Percentiles rank a stretch among this genome's conserved stretches.
phyloP scores from a whole-genome alignment of 2,329 filamentous ascomycete species.

The Fusarium robinianum region DNA sequence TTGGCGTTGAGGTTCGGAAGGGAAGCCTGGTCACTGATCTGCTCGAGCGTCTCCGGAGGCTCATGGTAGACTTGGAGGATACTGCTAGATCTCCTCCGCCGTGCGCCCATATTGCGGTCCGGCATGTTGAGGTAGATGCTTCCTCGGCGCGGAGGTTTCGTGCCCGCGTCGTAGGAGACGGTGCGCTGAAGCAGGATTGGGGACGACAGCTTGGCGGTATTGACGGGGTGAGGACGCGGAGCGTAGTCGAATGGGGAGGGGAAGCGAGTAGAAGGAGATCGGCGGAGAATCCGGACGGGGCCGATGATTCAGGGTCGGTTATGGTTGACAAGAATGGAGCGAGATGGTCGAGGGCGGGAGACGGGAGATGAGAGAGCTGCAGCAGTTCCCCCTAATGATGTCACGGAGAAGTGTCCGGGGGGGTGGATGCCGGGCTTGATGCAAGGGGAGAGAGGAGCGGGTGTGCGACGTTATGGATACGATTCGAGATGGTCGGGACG shows the following conservation, averaged over 20 bases:
- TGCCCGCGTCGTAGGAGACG: conserved; percentile 87
- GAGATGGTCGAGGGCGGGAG: conserved; percentile 10
- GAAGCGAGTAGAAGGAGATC: conserved; percentile 10
- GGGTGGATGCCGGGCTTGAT: conserved; percentile 28
- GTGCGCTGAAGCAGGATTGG: conserved; percentile 83
- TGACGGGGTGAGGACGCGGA: conserved; percentile 45
- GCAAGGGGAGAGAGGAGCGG: conserved; percentile 30
- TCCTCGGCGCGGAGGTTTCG: conserved; percentile 69
- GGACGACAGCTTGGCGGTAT: conserved; percentile 96
- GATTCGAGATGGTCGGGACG: conserved; percentile 26
- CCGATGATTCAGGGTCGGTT: conserved; percentile 17
- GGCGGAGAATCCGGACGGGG: conserved; percentile 7
- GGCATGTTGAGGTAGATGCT: conserved; percentile 62
- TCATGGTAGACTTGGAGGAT: conserved; percentile 92
- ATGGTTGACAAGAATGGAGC: conserved; percentile 10
- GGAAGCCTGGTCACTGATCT: conserved; percentile 94
- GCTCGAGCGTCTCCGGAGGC: conserved; percentile 93
- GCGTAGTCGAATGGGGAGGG: conserved; percentile 15
- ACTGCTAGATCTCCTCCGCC: conserved; percentile 95
- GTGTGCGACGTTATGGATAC: conserved; percentile 16
- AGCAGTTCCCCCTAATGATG: conserved; percentile 37
- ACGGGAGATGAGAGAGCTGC: conserved; percentile 17
- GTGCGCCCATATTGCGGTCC: conserved; percentile 58
- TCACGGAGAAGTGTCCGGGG: conserved; percentile 32
- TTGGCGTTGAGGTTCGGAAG: conserved; percentile 96